These are phyloP conservation scores for Xylaria flabelliformis DNA, from an alignment of 495 filamentous ascomycete species.

Conservation along the genomic window DNA sequence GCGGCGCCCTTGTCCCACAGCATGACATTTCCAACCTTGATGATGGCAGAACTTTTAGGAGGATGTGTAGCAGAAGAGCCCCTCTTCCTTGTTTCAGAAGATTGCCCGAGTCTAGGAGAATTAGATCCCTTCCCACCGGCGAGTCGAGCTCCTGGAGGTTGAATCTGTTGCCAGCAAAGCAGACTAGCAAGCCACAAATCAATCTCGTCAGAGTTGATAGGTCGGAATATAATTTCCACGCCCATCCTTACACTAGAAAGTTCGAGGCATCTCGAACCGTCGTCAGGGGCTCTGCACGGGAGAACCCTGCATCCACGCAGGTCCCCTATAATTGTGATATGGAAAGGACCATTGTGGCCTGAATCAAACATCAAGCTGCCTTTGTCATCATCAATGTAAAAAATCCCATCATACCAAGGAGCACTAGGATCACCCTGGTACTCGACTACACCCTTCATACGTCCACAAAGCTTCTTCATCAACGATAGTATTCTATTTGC, in stretches of 20 bases:
- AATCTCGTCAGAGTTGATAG: constrained; percentile 74
- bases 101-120: constrained; percentile 32
- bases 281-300: constrained; percentile 67
- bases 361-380: constrained; percentile 70
- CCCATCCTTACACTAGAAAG: constrained; percentile 74
- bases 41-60: constrained; percentile 82
- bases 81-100: constrained; percentile 74
- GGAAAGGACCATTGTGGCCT: constrained; percentile 55
- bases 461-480: constrained; percentile 71
- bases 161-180: constrained; percentile 91
- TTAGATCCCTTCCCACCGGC: constrained; percentile 34
- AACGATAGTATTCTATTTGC: constrained; percentile 68
- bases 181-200: constrained; percentile 93
- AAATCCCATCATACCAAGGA: constrained; percentile 66
- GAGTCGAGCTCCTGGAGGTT: constrained; percentile 55
- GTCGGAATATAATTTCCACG: constrained; percentile 75
- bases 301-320: constrained; percentile 85
- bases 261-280: constrained; percentile 76
- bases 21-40: constrained; percentile 95
- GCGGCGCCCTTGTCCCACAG: constrained; percentile 78
- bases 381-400: constrained; percentile 70
- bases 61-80: constrained; percentile 55
- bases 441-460: constrained; percentile 73
- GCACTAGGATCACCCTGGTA: constrained; percentile 62
- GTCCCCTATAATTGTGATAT: constrained; percentile 69